Evolutionary conservation across 768 basidiomycete species (phyloP).

Genomic region (Harrya chromipes): DNA sequence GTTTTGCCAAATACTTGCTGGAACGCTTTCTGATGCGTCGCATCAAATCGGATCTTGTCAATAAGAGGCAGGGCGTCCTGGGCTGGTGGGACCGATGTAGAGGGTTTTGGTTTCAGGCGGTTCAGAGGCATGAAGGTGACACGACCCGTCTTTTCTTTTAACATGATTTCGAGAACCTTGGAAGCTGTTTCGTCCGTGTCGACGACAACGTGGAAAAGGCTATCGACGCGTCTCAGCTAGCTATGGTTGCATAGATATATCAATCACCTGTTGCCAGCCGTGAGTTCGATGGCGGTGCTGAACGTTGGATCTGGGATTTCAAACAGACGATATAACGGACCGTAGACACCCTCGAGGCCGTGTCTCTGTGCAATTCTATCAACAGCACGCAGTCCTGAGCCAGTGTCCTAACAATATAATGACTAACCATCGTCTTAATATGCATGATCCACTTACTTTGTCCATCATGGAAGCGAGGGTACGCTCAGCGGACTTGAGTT

Average conservation of each 20-base stretch:
- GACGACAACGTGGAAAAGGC: slow-evolving; percentile 96
- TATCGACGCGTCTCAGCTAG: slow-evolving; percentile 7
- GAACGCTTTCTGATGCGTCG: slow-evolving; percentile 74
- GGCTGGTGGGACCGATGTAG: slow-evolving; percentile 54
- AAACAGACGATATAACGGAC: slow-evolving; percentile 91
- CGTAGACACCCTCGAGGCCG: slow-evolving; percentile 81
- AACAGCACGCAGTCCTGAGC: slow-evolving; percentile 81
- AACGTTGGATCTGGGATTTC: slow-evolving; percentile 85
- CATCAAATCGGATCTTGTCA: slow-evolving; percentile 76
- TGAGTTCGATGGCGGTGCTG: slow-evolving; percentile 90
- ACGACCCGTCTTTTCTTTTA: slow-evolving; percentile 88
- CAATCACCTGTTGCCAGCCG: slow-evolving; percentile 86
- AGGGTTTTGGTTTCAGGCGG: slow-evolving; percentile 77
- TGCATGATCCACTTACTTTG: slow-evolving; percentile 50
- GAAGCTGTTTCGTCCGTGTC: slow-evolving; percentile 94
- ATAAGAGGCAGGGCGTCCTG: slow-evolving; percentile 80
- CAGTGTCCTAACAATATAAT: slow-evolving; percentile 69
- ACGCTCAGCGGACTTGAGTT: slow-evolving; percentile 79
- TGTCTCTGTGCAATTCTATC: slow-evolving; percentile 78
- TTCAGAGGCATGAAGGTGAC: slow-evolving; percentile 99
- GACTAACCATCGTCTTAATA: background rate
- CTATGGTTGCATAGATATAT: background rate
- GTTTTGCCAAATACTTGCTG: slow-evolving; percentile 98
- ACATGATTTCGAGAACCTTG: slow-evolving; percentile 89
- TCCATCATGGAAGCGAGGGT: slow-evolving; percentile 91